Base-by-base conservation (phyloP, 2,329 filamentous ascomycete species). In the Pestalotiopsis sp. region DNA sequence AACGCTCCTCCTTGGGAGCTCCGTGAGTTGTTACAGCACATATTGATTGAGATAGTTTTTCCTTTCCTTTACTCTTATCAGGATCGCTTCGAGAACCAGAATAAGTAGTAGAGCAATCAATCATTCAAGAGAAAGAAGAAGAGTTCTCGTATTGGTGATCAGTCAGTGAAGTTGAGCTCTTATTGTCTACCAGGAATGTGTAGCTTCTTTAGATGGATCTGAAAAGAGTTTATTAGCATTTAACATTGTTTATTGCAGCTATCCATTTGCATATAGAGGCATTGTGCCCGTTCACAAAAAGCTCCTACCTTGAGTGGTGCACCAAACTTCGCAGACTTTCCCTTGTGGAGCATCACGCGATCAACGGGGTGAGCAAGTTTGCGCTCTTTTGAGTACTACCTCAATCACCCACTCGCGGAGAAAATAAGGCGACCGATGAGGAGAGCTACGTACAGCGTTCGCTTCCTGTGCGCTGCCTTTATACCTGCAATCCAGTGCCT, bases 1-100 rank as follows among this genome's bases (percentile, higher is more conserved):
- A 86, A 79, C 17, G 84, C 84, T 41, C 84, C 84, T 68, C 84
- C 83, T 52, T 80, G 78, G 11, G 83, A 81, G 61, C 79, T 75
- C 68, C 81, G 78, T 12, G 80, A 78, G 67, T 72, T 79, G 64
- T 84, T 79, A 58, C 84, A 83, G 70, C 84, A 86, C 84, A 86
- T 86, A 13, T 76, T 7, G 27, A 25, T 17, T 45, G 14, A 61
- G 23, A 36, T 36, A 2, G 9, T 36, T 36, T 36, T 6, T 36
- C 9, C 1, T 36, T 36, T 6, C 31, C 9, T 36, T 31, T 36
- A 9, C 31, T 36, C 1, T 7, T 36, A 36, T 36, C 9, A 9
- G 31, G 31, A 9, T 36, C 9, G 31, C 9, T 36, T 36, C 31
- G 31, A 36, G 31, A 7, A 36, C 31, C 2, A 7, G 7, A 36